phyloP scores from a whole-genome alignment of 2,329 filamentous ascomycete genomes.

The Neodidymelliopsis sp. region DNA sequence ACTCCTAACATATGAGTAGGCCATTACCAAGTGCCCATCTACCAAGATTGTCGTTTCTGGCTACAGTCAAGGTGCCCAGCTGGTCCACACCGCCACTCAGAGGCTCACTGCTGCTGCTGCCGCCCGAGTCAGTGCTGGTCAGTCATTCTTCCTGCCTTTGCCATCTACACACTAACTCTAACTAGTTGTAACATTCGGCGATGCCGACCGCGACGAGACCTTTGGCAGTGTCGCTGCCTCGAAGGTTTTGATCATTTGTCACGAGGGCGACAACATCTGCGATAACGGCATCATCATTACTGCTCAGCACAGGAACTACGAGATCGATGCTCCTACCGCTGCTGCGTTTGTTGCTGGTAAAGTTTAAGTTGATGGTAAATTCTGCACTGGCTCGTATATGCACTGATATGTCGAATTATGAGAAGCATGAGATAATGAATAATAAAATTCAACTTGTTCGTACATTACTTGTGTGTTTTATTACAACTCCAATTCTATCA shows the following conservation, averaged over 20 bases:
- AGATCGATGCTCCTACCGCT: slow-evolving; percentile 34
- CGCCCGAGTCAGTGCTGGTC: slow-evolving; percentile 33
- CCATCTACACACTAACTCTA: neutral
- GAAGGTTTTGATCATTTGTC: slow-evolving; percentile 48
- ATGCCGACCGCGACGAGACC: slow-evolving; percentile 43
- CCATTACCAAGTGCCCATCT: slow-evolving; percentile 32
- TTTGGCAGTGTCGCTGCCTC: slow-evolving; percentile 38
- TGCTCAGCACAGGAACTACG: slow-evolving; percentile 33
- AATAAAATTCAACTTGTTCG: too few relatives aligned
- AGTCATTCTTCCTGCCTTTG: neutral
- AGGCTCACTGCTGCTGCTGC: slow-evolving; percentile 32
- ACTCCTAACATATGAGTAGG: slow-evolving; percentile 4
- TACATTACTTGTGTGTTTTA: too few relatives aligned
- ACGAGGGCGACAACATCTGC: slow-evolving; percentile 47
- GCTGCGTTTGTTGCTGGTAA: slow-evolving; percentile 31
- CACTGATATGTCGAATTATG: too few relatives aligned
- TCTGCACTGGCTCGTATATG: too few relatives aligned
- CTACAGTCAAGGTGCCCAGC: slow-evolving; percentile 50
- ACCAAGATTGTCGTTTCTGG: slow-evolving; percentile 43
- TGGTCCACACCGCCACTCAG: slow-evolving; percentile 56
- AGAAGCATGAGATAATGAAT: too few relatives aligned
- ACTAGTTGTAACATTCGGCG: slow-evolving; percentile 48
- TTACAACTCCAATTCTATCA: neutral
- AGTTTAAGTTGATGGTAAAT: too few relatives aligned
- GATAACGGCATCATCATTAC: slow-evolving; percentile 36